These are phyloP conservation scores for Trichocladium antarcticum DNA, from an alignment of 495 filamentous ascomycete genomes.

Conservation along the genomic window DNA sequence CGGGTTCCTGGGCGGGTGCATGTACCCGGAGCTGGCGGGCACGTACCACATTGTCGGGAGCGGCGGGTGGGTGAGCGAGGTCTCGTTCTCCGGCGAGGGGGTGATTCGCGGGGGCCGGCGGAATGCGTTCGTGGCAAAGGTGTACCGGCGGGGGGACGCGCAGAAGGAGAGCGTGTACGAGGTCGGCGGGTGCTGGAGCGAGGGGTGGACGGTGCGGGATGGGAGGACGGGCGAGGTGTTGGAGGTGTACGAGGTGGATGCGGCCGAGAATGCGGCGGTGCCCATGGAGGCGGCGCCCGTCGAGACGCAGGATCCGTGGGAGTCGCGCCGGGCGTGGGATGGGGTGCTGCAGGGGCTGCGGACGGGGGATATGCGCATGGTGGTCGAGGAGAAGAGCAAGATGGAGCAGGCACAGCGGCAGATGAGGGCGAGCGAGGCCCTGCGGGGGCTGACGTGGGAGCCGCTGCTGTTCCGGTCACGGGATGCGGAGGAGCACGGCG, in stretches of 20 bases:
- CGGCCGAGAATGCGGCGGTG: constrained; percentile 18
- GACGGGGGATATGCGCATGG: constrained; percentile 28
- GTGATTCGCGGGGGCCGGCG: constrained; percentile 24
- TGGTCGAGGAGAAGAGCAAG: constrained; percentile 26
- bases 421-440: constrained; percentile 50
- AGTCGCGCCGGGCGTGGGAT: constrained; percentile 34
- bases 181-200: constrained; percentile 31
- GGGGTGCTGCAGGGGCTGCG: constrained; percentile 26
- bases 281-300: constrained; percentile 18
- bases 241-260: constrained; percentile 25
- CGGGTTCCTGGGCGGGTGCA: constrained; percentile 32
- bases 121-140: constrained; percentile 25
- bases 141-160: constrained; percentile 16
- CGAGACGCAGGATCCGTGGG: constrained; percentile 35
- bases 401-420: constrained; percentile 40
- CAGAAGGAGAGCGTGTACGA: constrained; percentile 22
- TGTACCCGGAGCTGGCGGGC: constrained; percentile 35
- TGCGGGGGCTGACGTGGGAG: constrained; percentile 48
- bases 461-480: constrained; percentile 38
- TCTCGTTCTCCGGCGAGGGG: constrained; percentile 30
- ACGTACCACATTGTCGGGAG: constrained; percentile 28
- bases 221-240: constrained; percentile 22
- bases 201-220: constrained; percentile 30
- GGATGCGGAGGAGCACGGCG: constrained; percentile 15
- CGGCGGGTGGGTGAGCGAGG: constrained; percentile 28